These are phyloP conservation scores for Emericellopsis terricola DNA, from an alignment of 495 filamentous ascomycete genomes.

Conservation along the genomic window DNA sequence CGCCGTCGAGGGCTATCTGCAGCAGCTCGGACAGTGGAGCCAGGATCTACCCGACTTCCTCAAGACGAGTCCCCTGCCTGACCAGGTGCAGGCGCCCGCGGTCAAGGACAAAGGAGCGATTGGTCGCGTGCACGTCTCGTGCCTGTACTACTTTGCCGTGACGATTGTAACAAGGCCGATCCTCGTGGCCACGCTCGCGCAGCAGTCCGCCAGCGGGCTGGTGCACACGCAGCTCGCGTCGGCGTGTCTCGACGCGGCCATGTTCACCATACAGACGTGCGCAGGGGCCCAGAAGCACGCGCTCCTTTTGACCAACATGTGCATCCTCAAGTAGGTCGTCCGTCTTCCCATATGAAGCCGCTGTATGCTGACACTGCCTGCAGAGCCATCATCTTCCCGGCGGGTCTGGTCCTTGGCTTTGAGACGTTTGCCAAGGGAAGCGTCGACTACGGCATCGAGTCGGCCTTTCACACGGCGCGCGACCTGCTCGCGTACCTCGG, in stretches of 20 bases:
- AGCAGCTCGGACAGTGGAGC: constrained; percentile 2
- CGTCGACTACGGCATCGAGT: constrained; percentile 3
- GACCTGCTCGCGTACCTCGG: constrained; percentile 4
- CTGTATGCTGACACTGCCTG: background rate
- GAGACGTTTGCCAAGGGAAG: constrained; percentile 4
- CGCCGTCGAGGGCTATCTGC: constrained; percentile 1
- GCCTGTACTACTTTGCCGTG: constrained; percentile 9
- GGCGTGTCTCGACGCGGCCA: constrained; percentile 2
- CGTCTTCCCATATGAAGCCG: background rate
- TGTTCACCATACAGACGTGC: constrained; percentile 4
- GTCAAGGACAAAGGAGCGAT: background rate
- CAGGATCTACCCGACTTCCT: constrained; percentile 1
- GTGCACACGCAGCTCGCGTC: background rate
- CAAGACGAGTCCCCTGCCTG: background rate
- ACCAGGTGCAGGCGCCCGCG: background rate
- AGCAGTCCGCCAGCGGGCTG: background rate
- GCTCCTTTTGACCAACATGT: constrained; percentile 1
- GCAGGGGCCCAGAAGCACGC: background rate
- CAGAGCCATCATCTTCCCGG: constrained; percentile 5
- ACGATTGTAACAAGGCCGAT: constrained; percentile 7
- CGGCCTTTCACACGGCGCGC: constrained; percentile 2
- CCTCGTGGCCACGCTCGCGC: constrained; percentile 4
- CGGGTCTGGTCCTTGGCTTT: constrained; percentile 7
- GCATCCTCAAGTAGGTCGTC: constrained; percentile 3
- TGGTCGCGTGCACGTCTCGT: constrained; percentile 6